These are phyloP conservation scores for Phytopythium ostracodes DNA, from an alignment of 352 stramenopile genomes.

Conservation along the genomic window DNA sequence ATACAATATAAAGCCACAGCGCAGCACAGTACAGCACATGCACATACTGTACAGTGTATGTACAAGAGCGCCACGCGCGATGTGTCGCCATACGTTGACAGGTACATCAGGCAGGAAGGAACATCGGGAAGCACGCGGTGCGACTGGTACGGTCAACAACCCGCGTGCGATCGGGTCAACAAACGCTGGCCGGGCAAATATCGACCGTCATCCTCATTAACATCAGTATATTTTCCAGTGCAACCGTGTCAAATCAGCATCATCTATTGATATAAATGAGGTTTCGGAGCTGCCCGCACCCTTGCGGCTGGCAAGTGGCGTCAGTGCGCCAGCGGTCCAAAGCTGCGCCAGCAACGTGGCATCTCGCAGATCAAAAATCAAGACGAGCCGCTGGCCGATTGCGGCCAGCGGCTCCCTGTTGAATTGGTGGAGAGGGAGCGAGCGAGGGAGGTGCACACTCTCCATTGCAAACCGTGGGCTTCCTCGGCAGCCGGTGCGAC, in stretches of 20 bases:
- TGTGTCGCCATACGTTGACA: conserved; percentile 2
- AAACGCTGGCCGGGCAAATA: not conserved
- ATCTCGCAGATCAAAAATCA: not conserved
- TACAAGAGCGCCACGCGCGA: not conserved
- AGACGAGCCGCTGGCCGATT: not conserved
- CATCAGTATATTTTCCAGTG: not conserved
- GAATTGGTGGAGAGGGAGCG: conserved; percentile 1
- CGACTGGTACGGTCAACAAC: not conserved
- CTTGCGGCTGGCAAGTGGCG: not conserved
- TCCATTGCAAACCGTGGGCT: not conserved
- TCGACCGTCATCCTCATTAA: not conserved
- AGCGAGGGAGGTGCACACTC: not conserved
- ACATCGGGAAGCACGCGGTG: not conserved
- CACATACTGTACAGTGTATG: too few species aligned
- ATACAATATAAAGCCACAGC: too few species aligned
- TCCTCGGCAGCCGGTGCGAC: not conserved
- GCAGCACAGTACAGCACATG: not conserved
- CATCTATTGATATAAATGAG: not conserved
- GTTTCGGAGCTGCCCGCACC: not conserved
- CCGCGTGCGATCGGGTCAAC: not conserved
- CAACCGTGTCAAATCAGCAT: not conserved
- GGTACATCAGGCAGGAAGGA: not conserved
- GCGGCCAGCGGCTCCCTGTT: not conserved
- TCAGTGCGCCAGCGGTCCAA: conserved; percentile 1
- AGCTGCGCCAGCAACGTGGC: not conserved